phyloP scores from a whole-genome alignment of 1,284 basidiomycete genomes.

The Mycena sp. region DNA sequence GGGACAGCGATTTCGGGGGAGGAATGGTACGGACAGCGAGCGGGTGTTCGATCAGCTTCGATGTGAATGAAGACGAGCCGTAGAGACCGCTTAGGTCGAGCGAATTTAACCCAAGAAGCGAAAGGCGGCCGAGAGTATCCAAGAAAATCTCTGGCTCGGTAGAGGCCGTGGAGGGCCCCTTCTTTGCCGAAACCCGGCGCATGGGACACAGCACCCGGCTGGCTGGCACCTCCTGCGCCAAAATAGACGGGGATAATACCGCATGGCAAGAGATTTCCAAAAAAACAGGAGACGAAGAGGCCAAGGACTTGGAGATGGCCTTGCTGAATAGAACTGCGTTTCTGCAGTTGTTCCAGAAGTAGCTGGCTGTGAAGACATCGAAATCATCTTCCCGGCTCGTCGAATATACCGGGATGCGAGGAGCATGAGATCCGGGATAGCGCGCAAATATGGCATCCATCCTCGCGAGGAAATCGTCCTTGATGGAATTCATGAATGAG shows the following conservation, averaged over 20 bases:
- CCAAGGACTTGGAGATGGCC: slow-evolving; percentile 29
- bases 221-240: slow-evolving; percentile 30
- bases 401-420: slow-evolving; percentile 34
- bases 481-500: slow-evolving; percentile 40
- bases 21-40: slow-evolving; percentile 33
- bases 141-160: slow-evolving; percentile 29
- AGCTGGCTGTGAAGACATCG: slow-evolving; percentile 33
- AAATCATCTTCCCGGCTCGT: slow-evolving; percentile 27
- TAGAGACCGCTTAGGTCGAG: slow-evolving; percentile 39
- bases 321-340: slow-evolving; percentile 44
- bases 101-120: slow-evolving; percentile 36
- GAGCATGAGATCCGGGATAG: slow-evolving; percentile 28
- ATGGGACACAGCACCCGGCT: slow-evolving; percentile 41
- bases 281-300: slow-evolving; percentile 32
- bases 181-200: slow-evolving; percentile 37
- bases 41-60: slow-evolving; percentile 23
- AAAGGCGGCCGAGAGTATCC: slow-evolving; percentile 39
- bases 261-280: slow-evolving; percentile 50
- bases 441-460: slow-evolving; percentile 40
- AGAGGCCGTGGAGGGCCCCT: slow-evolving; percentile 24
- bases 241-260: slow-evolving; percentile 44
- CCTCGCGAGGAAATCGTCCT: slow-evolving; percentile 26
- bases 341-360: slow-evolving; percentile 47
- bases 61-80: slow-evolving; percentile 16
- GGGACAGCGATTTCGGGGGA: slow-evolving; percentile 40